Conservation (phyloP, 208 protist species). For the Trypanosoma caninum region DNA sequence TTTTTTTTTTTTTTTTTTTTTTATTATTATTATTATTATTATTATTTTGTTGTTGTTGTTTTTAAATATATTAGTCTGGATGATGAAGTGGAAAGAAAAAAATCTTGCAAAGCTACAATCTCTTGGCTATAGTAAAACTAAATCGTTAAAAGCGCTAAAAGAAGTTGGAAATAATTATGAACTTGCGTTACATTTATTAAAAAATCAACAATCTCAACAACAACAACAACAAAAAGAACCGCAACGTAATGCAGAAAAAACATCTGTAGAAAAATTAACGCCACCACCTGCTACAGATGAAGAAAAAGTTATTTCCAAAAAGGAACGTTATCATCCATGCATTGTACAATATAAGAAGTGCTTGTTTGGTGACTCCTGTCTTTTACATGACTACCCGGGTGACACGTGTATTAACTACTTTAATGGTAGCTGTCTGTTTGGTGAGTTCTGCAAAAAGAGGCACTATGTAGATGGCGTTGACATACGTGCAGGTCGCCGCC, state of each 20-base stretch:
- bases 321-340: conserved; percentile 51
- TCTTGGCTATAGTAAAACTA: conserved; percentile 55
- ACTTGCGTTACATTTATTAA: conserved; percentile 43
- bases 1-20: not conserved
- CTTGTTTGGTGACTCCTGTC: conserved; percentile 52
- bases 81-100: conserved; percentile 4
- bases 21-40: not conserved
- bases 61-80: too few relatives aligned
- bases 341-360: conserved; percentile 74
- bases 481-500: conserved; percentile 28
- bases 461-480: conserved; percentile 75
- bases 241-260: not conserved
- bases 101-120: conserved; percentile 35
- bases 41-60: not conserved
- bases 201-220: conserved; percentile 25
- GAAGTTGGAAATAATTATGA: conserved; percentile 55
- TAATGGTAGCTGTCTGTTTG: conserved; percentile 64
- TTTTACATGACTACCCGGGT: conserved; percentile 54
- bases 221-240: conserved; percentile 6
- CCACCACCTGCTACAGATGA: not conserved
- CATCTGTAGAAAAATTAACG: not conserved
- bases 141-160: conserved; percentile 54
- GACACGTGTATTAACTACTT: conserved; percentile 77
- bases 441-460: conserved; percentile 36
- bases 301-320: conserved; percentile 1